phyloP scores from a whole-genome alignment of 208 protist genomes.

The Entamoeba invadens region DNA sequence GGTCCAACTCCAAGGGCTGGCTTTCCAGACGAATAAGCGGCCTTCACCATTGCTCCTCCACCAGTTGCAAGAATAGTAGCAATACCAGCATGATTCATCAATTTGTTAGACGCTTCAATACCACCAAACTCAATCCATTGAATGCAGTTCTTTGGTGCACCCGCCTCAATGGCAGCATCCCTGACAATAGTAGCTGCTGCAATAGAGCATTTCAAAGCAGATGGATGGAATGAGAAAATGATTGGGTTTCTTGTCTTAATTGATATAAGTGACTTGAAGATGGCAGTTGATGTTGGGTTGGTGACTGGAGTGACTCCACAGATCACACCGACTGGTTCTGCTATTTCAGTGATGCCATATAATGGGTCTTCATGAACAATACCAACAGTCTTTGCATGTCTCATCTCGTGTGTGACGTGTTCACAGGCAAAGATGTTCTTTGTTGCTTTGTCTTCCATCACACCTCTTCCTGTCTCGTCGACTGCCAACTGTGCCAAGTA shows the following conservation, averaged over 20 bases:
- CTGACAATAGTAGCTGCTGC: too few species aligned
- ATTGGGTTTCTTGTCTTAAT: too few species aligned
- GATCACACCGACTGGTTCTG: conserved; percentile 33
- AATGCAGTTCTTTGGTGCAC: conserved; percentile 21
- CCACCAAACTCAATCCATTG: conserved; percentile 21
- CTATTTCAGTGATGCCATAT: conserved; percentile 14
- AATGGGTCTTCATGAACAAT: conserved; percentile 19
- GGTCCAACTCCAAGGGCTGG: conserved; percentile 25
- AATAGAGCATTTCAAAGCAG: too few species aligned
- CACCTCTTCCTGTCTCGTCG: conserved; percentile 30
- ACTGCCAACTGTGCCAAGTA: conserved; percentile 13
- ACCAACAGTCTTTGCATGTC: conserved; percentile 29
- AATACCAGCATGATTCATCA: conserved; percentile 1
- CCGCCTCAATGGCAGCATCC: conserved; percentile 20
- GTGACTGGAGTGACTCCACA: too few species aligned
- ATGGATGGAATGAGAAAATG: too few species aligned
- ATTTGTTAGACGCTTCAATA: too few species aligned
- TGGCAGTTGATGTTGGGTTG: too few species aligned
- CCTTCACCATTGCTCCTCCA: conserved; percentile 36
- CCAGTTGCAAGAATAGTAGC: conserved; percentile 30
- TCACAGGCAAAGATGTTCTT: too few species aligned
- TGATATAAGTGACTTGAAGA: too few species aligned
- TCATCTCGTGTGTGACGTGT: not conserved
- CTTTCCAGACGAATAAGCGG: conserved; percentile 32
- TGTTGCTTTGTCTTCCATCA: conserved; percentile 41